phyloP scores from a whole-genome alignment of 306 rosid species.

The Begonia masoniana region DNA sequence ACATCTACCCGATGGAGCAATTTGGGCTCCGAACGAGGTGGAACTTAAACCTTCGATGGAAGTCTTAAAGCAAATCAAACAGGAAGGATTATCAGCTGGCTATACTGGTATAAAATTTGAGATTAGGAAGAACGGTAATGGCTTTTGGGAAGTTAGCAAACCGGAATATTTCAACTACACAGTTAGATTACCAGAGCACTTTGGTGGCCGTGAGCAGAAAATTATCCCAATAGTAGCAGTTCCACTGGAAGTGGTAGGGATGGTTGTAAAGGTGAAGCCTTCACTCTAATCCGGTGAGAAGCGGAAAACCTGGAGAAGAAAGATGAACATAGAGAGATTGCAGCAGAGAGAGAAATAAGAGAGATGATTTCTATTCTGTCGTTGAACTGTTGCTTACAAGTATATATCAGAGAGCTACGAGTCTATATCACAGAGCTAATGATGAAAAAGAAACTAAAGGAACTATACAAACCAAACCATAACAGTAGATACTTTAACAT shows the following conservation, averaged over 20 bases:
- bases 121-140: constrained; percentile 62
- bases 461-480: no score
- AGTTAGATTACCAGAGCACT: constrained; percentile 36
- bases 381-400: no score
- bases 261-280: no score
- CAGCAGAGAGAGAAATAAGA: no score
- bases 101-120: constrained; percentile 60
- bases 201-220: constrained; percentile 48
- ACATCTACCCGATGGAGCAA: constrained; percentile 69
- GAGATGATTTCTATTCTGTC: no score
- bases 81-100: constrained; percentile 70
- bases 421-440: no score
- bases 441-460: no score
- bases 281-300: no score
- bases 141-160: constrained; percentile 78
- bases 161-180: constrained; percentile 46
- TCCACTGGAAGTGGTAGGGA: constrained; percentile 77
- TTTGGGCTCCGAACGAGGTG: constrained; percentile 27
- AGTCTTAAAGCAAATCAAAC: constrained; percentile 53
- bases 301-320: no score
- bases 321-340: no score
- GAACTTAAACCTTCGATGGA: constrained; percentile 36
- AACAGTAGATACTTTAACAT: no score
- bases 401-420: no score
- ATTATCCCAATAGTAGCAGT: constrained; percentile 90